phyloP scores from a whole-genome alignment of 148 eudicot species.

The Rheum nobile region DNA sequence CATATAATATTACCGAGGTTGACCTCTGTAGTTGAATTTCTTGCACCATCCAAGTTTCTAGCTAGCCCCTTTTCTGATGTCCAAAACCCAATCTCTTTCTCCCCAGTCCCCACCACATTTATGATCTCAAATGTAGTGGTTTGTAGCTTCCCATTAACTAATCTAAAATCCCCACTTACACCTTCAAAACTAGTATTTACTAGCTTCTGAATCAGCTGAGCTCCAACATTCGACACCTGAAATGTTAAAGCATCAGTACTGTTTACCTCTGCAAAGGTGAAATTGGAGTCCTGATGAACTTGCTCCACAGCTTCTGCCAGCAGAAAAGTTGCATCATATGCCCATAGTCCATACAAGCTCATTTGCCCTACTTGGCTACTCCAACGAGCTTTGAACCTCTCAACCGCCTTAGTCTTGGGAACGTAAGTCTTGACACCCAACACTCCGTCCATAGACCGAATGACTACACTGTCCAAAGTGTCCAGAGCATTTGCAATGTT shows the following conservation, averaged over 20 bases:
- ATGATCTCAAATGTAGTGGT: slow-evolving; percentile 1
- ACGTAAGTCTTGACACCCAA: slow-evolving; percentile 26
- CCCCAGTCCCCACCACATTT: slow-evolving; percentile 12
- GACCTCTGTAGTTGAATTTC: no score
- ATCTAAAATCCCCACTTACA: slow-evolving; percentile 8
- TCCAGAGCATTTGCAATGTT: slow-evolving; percentile 16
- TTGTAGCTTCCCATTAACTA: slow-evolving; percentile 13
- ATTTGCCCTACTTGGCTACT: not conserved
- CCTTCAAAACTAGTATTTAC: slow-evolving; percentile 1
- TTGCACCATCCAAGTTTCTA: no score
- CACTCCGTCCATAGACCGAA: slow-evolving; percentile 38
- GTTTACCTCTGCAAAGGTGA: not conserved
- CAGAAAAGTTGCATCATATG: slow-evolving; percentile 28
- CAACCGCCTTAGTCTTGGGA: slow-evolving; percentile 11
- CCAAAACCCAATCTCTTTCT: slow-evolving; percentile 8
- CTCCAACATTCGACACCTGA: not conserved
- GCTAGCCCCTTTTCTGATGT: not conserved
- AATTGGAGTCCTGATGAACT: not conserved
- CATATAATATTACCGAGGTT: slow-evolving; percentile 19
- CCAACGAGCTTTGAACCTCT: no score
- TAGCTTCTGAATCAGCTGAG: not conserved
- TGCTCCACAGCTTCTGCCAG: slow-evolving; percentile 30
- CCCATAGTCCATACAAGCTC: slow-evolving; percentile 26
- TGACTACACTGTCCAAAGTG: slow-evolving; percentile 4
- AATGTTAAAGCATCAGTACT: no score